Percentiles rank a stretch among this genome's conserved stretches.
phyloP scores from a whole-genome alignment of 257 asterid genomes.

The Solanum neorickii region DNA sequence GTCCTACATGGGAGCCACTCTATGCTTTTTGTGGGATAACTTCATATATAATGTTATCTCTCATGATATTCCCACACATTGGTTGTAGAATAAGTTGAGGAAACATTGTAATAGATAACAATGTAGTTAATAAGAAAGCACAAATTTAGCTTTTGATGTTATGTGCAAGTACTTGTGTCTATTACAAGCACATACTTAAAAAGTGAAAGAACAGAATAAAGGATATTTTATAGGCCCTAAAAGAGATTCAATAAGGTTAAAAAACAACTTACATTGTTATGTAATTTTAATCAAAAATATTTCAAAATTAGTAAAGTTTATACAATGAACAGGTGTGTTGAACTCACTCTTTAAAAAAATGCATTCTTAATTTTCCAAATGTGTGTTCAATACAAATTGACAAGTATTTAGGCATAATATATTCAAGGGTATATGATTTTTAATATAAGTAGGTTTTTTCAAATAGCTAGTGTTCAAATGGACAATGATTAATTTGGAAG shows the following conservation, averaged over 20 bases:
- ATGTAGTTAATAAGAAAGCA: background rate
- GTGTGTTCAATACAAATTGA: too few relatives aligned
- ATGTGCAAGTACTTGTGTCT: background rate
- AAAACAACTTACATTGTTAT: background rate
- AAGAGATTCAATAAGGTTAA: background rate
- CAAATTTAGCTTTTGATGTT: background rate
- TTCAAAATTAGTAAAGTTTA: too few relatives aligned
- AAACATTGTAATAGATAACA: background rate
- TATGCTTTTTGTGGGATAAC: too few relatives aligned
- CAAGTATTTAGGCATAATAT: too few relatives aligned
- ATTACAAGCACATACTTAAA: background rate
- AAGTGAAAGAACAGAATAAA: background rate
- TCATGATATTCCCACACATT: background rate
- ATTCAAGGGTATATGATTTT: too few relatives aligned
- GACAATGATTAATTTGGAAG: background rate
- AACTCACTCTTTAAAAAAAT: too few relatives aligned
- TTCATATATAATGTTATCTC: too few relatives aligned
- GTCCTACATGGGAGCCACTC: background rate
- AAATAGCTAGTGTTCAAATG: too few relatives aligned
- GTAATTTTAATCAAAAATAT: too few relatives aligned
- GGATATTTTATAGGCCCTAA: background rate
- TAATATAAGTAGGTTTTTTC: too few relatives aligned
- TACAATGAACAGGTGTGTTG: too few relatives aligned
- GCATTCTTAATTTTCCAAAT: too few relatives aligned
- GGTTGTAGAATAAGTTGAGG: background rate